A percentile compares a stretch with the other conserved stretches of the same genome.
These are phyloP conservation scores for Psilocybe cubensis DNA, from an alignment of 768 basidiomycete genomes.

Conservation along the genomic window DNA sequence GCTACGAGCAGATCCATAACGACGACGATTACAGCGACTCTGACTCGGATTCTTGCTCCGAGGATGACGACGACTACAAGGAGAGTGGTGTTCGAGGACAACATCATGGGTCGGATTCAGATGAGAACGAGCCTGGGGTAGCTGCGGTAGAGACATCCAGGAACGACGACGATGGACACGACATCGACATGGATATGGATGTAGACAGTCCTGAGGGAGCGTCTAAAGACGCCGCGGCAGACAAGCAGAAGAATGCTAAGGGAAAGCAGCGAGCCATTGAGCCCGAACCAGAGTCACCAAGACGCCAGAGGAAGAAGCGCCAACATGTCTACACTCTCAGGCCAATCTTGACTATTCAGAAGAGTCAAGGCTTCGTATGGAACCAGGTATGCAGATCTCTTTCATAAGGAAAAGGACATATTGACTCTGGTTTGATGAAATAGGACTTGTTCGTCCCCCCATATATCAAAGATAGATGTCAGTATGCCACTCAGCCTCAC, in stretches of 20 bases:
- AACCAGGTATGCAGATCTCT: slow-evolving; percentile 65
- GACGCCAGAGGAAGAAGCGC: slow-evolving; percentile 56
- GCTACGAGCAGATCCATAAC: slow-evolving; percentile 88
- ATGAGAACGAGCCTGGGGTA: slow-evolving; percentile 36
- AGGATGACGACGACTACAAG: slow-evolving; percentile 71
- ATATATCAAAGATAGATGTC: slow-evolving; percentile 90
- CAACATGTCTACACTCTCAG: slow-evolving; percentile 66
- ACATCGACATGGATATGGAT: slow-evolving; percentile 62
- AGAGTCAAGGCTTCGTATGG: slow-evolving; percentile 90
- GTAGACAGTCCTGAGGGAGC: slow-evolving; percentile 44
- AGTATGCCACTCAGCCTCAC: slow-evolving; percentile 36
- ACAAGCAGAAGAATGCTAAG: slow-evolving; percentile 65
- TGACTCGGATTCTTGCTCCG: slow-evolving; percentile 61
- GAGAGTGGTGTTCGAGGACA: slow-evolving; percentile 15
- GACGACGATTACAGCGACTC: slow-evolving; percentile 65
- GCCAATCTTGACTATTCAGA: slow-evolving; percentile 85
- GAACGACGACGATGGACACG: slow-evolving; percentile 29
- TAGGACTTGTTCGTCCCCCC: slow-evolving; percentile 88
- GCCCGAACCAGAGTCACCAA: slow-evolving; percentile 55
- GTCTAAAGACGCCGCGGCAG: slow-evolving; percentile 25
- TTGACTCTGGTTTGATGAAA: slow-evolving; percentile 4
- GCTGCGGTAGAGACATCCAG: slow-evolving; percentile 16
- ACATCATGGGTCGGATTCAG: slow-evolving; percentile 32
- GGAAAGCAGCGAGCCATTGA: slow-evolving; percentile 83
- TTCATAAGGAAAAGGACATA: neutral